These are phyloP conservation scores for Tricholoma terreum DNA, from an alignment of 768 basidiomycete genomes.

Conservation along the genomic window DNA sequence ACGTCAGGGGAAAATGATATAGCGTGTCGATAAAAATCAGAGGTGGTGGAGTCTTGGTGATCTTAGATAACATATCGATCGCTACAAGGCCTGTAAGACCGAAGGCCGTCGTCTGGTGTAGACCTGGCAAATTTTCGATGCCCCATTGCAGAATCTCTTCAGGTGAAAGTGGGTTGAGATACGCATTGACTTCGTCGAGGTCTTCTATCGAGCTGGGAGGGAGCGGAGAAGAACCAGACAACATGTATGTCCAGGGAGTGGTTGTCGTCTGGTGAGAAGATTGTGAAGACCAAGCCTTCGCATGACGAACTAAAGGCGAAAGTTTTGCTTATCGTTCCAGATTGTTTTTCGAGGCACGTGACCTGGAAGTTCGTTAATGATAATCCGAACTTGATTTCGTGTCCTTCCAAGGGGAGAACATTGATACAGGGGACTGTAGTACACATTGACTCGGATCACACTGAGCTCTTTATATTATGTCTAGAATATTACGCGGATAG, in stretches of 20 bases:
- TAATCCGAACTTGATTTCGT: no score
- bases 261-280: conserved; percentile 5
- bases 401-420: no score
- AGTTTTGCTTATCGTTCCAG: conserved; percentile 8
- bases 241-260: conserved; percentile 10
- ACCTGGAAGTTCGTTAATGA: not conserved
- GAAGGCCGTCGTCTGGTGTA: conserved; percentile 96
- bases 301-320: conserved; percentile 2
- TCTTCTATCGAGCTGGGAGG: conserved; percentile 54
- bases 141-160: conserved; percentile 89
- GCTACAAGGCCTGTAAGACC: conserved; percentile 93
- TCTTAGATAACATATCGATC: conserved; percentile 90
- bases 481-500: no score
- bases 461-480: no score
- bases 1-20: conserved; percentile 93
- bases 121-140: conserved; percentile 67
- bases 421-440: no score
- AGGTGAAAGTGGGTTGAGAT: conserved; percentile 70
- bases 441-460: no score
- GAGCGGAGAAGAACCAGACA: conserved; percentile 26
- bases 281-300: conserved; percentile 6
- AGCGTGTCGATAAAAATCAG: conserved; percentile 96
- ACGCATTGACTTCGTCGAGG: conserved; percentile 66
- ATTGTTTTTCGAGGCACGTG: conserved; percentile 7
- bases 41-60: conserved; percentile 66